Base-by-base conservation (phyloP, 2,329 filamentous ascomycete genomes). In the Fusarium pseudocircinatum region DNA sequence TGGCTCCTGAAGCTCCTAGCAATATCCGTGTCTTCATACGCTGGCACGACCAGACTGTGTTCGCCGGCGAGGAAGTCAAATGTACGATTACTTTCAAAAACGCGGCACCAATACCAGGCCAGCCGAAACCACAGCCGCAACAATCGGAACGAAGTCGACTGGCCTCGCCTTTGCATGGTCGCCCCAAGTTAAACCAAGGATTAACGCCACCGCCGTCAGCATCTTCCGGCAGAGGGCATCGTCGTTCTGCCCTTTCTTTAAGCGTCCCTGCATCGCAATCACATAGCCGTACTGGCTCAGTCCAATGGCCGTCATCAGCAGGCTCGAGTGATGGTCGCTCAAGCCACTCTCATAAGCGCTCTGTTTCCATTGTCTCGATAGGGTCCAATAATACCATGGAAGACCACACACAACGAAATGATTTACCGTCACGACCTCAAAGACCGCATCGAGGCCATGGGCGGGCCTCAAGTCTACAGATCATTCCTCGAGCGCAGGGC, bases 21-120 rank as follows among this genome's bases (percentile, higher is more conserved):
- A 96, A 97, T 86, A 94, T 99, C 81, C 93, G 95, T 82, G 96
- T 98, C 83, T 97, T 96, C 82, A 94, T 99, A 82, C 92, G 92
- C 85, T 99, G 96, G 93, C 93, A 94, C 82, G 94, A 97, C 81
- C 92, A 96, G 82, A 95, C 94, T 70, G 94, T 99, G 78, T 99
- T 98, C 84, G 94, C 96, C 64, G 96, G 96, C 83, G 96, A 99
- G 86, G 93, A 97, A 80, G 90, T 98, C 79, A 94, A 95, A 84
- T 98, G 96, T 84, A 95, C 92, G 75, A 97, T 99, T 82, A 98
- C 94, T 57, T 99, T 99, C 85, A 96, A 93, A 84, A 99, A 99
- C 81, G 88, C 95, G 72, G 87, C 90, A 46, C 80, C 88, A 56
- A 84, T 83, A 43, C 73, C 82, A 40, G 80, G 73, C 50, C 82